Evolutionary conservation across 2,329 filamentous ascomycete genomes (phyloP), one percentile per base, ranked within the genome.

Genomic region (Calonectria montana): DNA sequence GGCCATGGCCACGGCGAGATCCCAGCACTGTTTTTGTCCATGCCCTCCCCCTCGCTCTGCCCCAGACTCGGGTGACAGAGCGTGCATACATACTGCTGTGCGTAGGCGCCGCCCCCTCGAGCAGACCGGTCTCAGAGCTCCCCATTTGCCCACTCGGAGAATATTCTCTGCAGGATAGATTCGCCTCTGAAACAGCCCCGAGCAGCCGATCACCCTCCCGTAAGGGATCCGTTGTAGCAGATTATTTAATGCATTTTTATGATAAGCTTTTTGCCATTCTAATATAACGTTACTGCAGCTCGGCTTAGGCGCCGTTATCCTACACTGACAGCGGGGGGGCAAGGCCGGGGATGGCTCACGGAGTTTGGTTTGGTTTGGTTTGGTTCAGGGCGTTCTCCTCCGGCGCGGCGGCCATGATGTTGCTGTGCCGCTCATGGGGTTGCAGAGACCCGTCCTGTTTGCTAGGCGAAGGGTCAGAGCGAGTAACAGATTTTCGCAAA

Each of bases 41-140:
- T 61, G 29, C 8, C 39, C 18, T 67, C n/a, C 37, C 37, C 53
- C 35, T 59, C n/a, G 21, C 35, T 37, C 21, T 39, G 31, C 53
- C 53, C 53, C 53, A 15, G 53, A 59, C 16, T 16, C 21, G 53
- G n/a, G 53, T 25, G n/a, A 59, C 53, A 59, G 53, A 59, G 53
- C 53, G 53, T 35, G 15, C 39, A 31, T 31, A 21, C 62, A 37
- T 37, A 43, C 15, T 31, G 47, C 47, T 39, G 18, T 53, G 47
- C 21, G 21, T 47, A 59, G 37, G 62, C 59, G 61, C 23, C 41
- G 31, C 64, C 69, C 69, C 72, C 61, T 48, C 65, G 63, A 66
- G 69, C 69, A 64, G 69, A 53, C 63, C 50, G 68, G 76, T 75
- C 77, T 76, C 72, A 70, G 64, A 61, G 55, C 59, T 55, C 53